Evolutionary conservation across 805 yeast species (phyloP), one percentile per base, ranked within the genome.

Genomic region (Torulaspora quercuum): DNA sequence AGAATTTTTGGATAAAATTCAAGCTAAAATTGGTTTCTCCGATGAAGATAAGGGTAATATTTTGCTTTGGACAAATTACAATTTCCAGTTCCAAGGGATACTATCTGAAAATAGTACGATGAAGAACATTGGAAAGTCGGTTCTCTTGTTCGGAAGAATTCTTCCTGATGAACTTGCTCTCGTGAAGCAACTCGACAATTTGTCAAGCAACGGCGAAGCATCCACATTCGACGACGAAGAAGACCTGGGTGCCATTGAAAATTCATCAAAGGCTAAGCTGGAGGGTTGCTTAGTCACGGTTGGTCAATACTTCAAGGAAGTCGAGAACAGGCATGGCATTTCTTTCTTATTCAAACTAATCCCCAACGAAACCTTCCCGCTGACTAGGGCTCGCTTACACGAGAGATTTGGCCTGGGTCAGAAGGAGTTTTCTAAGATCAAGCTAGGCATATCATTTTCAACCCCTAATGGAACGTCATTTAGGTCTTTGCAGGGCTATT

Each of bases 261-360:
- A 29, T 20, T 19, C 29, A 19, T 32, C 29, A 3, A 25, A 33
- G 7, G 12, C 37, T 16, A 20, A 25, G 25, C 29, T 54, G 51
- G 46, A 53, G 15, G 57, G 68, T 2, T 70, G 68, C 48, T 52
- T 82, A 26, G 71, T 84, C 2, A 73, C 83, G 3, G 94, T 81
- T 2, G 69, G 78, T 46, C 96, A 88, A 55, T 89, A 81, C 62
- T 75, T 80, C 58, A 84, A 82, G 49, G 83, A 80, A 25, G 68
- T 80, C 16, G 71, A 68, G 28, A 64, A 70, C 26, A 67, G 73
- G 14, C 97, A 89, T 59, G 89, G 95, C n/a, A 69, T 82, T 32
- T 95, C 97, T 3, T 89, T 89, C 55, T 64, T 83, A 7, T 85
- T 89, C 55, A 73, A 76, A n/a, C 61, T 84, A 5, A 69, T 75